Evolutionary conservation across 345 rosid species (phyloP), one percentile per base, ranked within the genome.

Genomic region (Hypericum perforatum): DNA sequence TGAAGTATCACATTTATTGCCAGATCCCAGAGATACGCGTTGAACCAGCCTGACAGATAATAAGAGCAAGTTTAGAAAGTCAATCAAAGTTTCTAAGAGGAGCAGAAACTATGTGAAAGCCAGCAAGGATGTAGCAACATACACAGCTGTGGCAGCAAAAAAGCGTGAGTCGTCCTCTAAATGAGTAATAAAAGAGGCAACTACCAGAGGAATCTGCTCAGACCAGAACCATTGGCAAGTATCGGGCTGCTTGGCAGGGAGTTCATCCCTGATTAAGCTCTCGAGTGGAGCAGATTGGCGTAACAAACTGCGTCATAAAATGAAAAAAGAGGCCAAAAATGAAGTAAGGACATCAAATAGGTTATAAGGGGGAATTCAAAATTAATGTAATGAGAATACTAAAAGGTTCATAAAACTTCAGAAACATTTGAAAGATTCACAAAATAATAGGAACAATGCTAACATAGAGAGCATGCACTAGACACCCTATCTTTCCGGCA

Each of bases 191-290:
- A 86, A 82, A 49, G 81, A 76, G 43, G 82, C 49, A 59, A 78
- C 80, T 44, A 67, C 78, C 38, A 60, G 49, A 37, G 97, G 97
- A 57, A 83, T 68, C 66, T 82, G 89, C 69, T 80, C 81, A 39
- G 87, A 72, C 86, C 79, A 89, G 67, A 89, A 81, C 97, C 94
- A 77, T 11, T 83, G 88, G 63, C 67, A 75, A 43, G 75, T 77
- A 69, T 83, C 85, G 62, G 86, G 80, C 54, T 80, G 89, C 67
- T 83, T 88, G 63, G 76, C 78, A 41, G 85, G 82, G 54, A 88
- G 65, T 68, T 92, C 75, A 42, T 85, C 94, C 78, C 85, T 78
- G 67, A 92, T 88, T 71, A 75, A 63, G 70, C 84, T 77, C 76
- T 88, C 94, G 54, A 92, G 68, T 9, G 86, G 84, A 69, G 91